Evolutionary conservation across 495 filamentous ascomycete species (phyloP).

Genomic region (Neurospora terricola): DNA sequence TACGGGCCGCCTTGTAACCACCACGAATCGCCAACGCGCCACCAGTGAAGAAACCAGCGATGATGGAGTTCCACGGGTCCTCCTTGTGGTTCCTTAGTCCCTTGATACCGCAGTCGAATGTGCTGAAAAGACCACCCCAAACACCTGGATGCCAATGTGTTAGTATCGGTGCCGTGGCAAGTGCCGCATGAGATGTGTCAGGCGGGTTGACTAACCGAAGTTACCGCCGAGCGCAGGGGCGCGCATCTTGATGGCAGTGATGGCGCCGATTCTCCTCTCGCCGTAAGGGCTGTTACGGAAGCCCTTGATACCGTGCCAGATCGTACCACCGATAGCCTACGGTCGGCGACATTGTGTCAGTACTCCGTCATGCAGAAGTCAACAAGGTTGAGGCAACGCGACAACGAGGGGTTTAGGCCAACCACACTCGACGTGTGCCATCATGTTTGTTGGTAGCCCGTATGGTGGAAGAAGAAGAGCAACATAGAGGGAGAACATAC

Average conservation of each 20-base stretch:
- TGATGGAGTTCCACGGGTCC: constrained; percentile 92
- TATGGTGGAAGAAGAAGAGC: neutral
- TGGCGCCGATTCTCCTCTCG: constrained; percentile 86
- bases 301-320: constrained; percentile 98
- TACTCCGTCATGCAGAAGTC: neutral
- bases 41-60: constrained; percentile 95
- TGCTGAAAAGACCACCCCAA: constrained; percentile 92
- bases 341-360: neutral
- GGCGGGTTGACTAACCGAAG: constrained; percentile 50
- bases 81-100: constrained; percentile 83
- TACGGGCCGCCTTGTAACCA: constrained; percentile 77
- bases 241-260: constrained; percentile 95
- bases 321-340: constrained; percentile 78
- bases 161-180: neutral
- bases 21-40: constrained; percentile 85
- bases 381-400: neutral
- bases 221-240: constrained; percentile 94
- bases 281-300: constrained; percentile 83
- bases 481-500: constrained; percentile 41
- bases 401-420: neutral
- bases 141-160: constrained; percentile 25
- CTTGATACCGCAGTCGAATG: constrained; percentile 96
- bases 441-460: neutral
- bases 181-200: neutral
- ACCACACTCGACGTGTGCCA: neutral